A percentile compares a stretch with the other conserved stretches of the same genome.
phyloP scores from a whole-genome alignment of 176 grass and related monocot genomes.

The Rhynchospora pubera region DNA sequence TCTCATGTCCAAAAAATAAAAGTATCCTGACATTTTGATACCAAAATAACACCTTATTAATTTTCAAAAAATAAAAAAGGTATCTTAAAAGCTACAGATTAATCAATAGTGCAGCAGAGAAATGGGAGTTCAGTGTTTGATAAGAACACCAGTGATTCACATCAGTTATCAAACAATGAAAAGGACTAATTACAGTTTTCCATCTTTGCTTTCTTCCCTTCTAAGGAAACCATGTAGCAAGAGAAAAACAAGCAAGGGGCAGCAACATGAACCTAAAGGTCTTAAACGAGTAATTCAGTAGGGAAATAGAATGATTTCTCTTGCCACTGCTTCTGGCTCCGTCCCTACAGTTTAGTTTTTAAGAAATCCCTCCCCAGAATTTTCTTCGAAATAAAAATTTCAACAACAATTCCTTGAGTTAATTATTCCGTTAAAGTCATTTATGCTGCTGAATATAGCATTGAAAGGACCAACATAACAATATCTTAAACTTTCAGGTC shows the following conservation, averaged over 20 bases:
- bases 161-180: neutral
- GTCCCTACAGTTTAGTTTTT: neutral
- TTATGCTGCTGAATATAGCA: neutral
- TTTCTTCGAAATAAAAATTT: neutral
- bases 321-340: neutral
- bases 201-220: neutral
- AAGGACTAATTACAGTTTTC: neutral
- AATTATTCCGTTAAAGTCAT: neutral
- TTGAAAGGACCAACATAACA: neutral
- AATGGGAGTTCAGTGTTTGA: neutral
- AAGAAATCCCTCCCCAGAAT: neutral
- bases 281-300: slow-evolving; percentile 8
- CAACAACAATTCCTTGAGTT: neutral
- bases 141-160: neutral
- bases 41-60: neutral
- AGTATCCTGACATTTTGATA: neutral
- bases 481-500: neutral
- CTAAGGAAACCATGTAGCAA: slow-evolving; percentile 10
- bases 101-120: neutral
- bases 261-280: slow-evolving; percentile 4
- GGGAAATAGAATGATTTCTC: neutral
- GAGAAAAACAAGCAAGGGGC: neutral
- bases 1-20: neutral
- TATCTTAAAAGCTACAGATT: neutral
- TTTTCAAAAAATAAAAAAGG: neutral